Base-by-base conservation (phyloP, 148 eudicot genomes). In the Camellia granthamiana region DNA sequence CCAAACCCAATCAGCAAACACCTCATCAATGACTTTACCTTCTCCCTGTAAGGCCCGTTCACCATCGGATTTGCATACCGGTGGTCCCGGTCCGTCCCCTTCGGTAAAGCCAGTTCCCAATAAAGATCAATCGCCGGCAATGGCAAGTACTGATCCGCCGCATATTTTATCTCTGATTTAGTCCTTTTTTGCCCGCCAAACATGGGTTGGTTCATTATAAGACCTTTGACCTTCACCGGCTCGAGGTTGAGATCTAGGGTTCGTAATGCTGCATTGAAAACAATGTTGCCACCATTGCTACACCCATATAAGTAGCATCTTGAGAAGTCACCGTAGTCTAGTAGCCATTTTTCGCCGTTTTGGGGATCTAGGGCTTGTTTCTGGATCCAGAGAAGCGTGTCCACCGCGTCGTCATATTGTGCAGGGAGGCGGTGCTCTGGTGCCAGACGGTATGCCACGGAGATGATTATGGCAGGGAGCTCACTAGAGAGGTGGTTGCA, bases 1-100 rank as follows among this genome's bases (percentile, higher is more conserved):
- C 90, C 93, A 77, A 88, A 92, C 0, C 98, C 97, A 12, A 95
- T 82, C 5, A 93, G 93, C 81, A 95, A 84, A 76, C 93, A 88
- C 88, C 87, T 84, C 59, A 91, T 92, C 6, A 95, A 11, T 3
- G 49, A 16, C 46, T 65, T 78, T 12, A 87, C 72, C 66, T 90
- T 91, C 44, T 84, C 84, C 70, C 58, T 78, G 61, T 73, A 80
- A 0, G 78, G 72, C 5, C 56, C 49, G 71, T 93, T 90, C 9
- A 19, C 78, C 81, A 93, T 73, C 2, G 97, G 98, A 60, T 93
- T 95, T 8, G 92, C 86, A 82, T 76, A 95, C 23, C 90, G 79
- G 79, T 92, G 97, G 82, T 92, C 94, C 52, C 90, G 82, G 77
- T 92, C 86, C 0, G 83, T 77, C n/a, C 90, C 91, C 16, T 83